phyloP scores from a whole-genome alignment of 352 stramenopile genomes.

The Peronospora farinosa region DNA sequence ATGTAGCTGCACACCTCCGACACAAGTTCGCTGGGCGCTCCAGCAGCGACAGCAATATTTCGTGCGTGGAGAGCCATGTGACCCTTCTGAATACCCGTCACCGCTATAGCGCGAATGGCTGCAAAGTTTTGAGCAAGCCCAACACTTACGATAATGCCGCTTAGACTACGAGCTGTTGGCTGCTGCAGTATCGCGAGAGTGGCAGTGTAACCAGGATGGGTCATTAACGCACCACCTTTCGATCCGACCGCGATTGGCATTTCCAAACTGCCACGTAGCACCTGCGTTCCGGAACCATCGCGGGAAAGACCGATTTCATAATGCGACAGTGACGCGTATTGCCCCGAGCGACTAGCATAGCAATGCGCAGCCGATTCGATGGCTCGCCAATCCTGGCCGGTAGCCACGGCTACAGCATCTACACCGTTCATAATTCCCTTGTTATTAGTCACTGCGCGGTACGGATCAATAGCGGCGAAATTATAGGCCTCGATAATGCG shows the following conservation, averaged over 20 bases:
- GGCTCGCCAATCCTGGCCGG: constrained; percentile 79
- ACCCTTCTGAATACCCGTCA: constrained; percentile 83
- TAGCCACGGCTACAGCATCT: constrained; percentile 72
- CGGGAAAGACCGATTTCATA: constrained; percentile 49
- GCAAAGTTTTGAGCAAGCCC: constrained; percentile 85
- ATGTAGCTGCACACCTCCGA: constrained; percentile 84
- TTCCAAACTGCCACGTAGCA: constrained; percentile 67
- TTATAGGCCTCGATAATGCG: constrained; percentile 82
- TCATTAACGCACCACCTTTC: constrained; percentile 77
- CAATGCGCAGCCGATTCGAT: constrained; percentile 81
- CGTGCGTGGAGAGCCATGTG: constrained; percentile 84
- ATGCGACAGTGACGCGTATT: constrained; percentile 75
- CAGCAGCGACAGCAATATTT: constrained; percentile 81
- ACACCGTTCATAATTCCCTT: constrained; percentile 89
- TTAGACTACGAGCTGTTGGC: constrained; percentile 52
- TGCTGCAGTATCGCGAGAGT: constrained; percentile 76
- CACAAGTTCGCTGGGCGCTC: constrained; percentile 71
- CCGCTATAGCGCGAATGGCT: constrained; percentile 73
- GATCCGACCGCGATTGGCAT: constrained; percentile 77
- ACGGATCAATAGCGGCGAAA: constrained; percentile 79
- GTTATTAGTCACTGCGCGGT: constrained; percentile 84
- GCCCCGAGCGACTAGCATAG: constrained; percentile 68
- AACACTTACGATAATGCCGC: constrained; percentile 70
- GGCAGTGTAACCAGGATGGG: constrained; percentile 69
- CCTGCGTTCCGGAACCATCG: constrained; percentile 30